phyloP scores from a whole-genome alignment of 768 basidiomycete genomes.

The Hysterangium stoloniferum region DNA sequence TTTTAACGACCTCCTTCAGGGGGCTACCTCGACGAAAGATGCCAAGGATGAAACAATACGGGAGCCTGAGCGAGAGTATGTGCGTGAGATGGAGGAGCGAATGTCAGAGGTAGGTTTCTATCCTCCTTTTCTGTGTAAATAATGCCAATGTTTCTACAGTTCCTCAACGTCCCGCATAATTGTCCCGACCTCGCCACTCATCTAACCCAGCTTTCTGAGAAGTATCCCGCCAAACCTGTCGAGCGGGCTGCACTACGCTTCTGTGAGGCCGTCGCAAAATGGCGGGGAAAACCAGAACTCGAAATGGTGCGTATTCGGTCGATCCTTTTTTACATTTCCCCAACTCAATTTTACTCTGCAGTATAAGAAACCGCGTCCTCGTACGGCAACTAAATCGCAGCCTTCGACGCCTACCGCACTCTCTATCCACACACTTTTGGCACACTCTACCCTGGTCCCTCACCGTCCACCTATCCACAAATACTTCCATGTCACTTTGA shows the following conservation, averaged over 20 bases:
- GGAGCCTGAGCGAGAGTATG: slow-evolving; percentile 63
- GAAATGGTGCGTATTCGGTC: slow-evolving; percentile 16
- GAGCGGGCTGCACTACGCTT: slow-evolving; percentile 73
- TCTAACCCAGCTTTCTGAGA: slow-evolving; percentile 51
- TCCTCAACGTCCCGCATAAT: slow-evolving; percentile 63
- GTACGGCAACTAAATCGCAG: not conserved
- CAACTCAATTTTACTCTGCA: too few relatives aligned
- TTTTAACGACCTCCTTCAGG: slow-evolving; percentile 31
- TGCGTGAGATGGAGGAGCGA: slow-evolving; percentile 65
- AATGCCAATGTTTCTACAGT: slow-evolving; percentile 37
- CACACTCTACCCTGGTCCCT: slow-evolving; percentile 6
- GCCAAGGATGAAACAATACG: slow-evolving; percentile 10
- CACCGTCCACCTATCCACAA: slow-evolving; percentile 1
- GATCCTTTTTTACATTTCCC: not conserved
- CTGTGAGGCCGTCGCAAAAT: slow-evolving; percentile 73
- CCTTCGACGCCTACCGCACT: slow-evolving; percentile 4
- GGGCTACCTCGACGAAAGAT: slow-evolving; percentile 9
- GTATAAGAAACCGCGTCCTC: not conserved
- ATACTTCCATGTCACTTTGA: slow-evolving; percentile 3
- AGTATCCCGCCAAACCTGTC: slow-evolving; percentile 74
- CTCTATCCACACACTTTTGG: slow-evolving; percentile 6
- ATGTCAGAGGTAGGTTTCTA: slow-evolving; percentile 50
- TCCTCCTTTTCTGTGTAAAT: not conserved
- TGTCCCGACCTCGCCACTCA: slow-evolving; percentile 50
- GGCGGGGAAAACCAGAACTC: slow-evolving; percentile 81